Evolutionary conservation across 257 asterid genomes (phyloP).

Genomic region (Solanum infundibuliforme): DNA sequence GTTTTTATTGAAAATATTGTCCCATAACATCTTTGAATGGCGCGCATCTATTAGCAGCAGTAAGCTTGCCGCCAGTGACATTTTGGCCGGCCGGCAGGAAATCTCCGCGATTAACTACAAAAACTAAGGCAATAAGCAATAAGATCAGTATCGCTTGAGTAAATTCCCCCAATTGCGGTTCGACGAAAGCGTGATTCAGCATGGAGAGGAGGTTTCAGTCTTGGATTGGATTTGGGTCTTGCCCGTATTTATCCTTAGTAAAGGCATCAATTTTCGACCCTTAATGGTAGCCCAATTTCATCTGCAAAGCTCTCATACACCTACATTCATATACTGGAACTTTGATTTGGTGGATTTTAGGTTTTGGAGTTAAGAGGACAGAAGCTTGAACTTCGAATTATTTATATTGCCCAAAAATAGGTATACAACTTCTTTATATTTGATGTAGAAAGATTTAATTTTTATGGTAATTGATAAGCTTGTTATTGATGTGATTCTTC

Average conservation of each 20-base stretch:
- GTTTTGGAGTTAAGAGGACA: constrained; percentile 79
- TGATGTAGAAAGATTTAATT: background rate
- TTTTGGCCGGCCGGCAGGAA: background rate
- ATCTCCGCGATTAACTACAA: background rate
- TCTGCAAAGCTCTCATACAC: too few relatives aligned
- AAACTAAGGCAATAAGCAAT: too few relatives aligned
- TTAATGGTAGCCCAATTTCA: constrained; percentile 8
- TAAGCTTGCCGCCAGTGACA: background rate
- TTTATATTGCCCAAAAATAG: constrained; percentile 69
- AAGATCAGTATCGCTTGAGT: constrained; percentile 25
- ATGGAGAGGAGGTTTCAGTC: constrained; percentile 86
- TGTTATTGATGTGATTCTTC: background rate
- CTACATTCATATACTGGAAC: background rate
- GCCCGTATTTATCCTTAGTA: constrained; percentile 75
- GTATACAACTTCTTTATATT: constrained; percentile 4
- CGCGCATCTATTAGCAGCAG: background rate
- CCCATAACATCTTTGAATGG: too few relatives aligned
- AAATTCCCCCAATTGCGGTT: constrained; percentile 60
- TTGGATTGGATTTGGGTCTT: constrained; percentile 65
- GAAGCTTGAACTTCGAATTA: constrained; percentile 61
- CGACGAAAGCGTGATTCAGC: constrained; percentile 46
- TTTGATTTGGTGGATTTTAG: constrained; percentile 16
- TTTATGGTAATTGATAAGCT: background rate
- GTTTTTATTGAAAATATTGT: too few relatives aligned
- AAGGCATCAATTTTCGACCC: constrained; percentile 74